Percentiles rank a stretch among this genome's conserved stretches.
These are phyloP conservation scores for Casuarina glauca DNA, from an alignment of 306 rosid genomes.

Conservation along the genomic window DNA sequence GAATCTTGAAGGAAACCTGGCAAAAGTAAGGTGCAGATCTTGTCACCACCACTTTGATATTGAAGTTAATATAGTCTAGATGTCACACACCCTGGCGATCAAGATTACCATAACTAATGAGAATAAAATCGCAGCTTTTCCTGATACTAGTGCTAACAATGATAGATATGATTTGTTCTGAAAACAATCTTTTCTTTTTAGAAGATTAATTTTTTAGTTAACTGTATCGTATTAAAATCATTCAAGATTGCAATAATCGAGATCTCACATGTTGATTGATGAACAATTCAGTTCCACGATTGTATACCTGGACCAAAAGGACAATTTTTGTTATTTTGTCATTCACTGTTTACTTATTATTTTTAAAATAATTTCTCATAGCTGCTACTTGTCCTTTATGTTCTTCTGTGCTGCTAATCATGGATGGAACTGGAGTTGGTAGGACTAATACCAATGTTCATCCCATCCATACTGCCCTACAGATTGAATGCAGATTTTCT, in stretches of 20 bases:
- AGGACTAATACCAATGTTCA: not conserved
- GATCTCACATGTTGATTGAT: not conserved
- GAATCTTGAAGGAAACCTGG: conserved; percentile 78
- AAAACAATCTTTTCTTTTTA: not conserved
- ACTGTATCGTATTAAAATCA: not conserved
- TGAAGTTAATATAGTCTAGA: not conserved
- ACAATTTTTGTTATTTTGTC: not conserved
- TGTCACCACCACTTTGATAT: conserved; percentile 7
- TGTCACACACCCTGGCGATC: not conserved
- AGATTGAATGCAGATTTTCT: not conserved
- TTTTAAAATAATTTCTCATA: not conserved
- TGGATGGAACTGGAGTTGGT: not conserved
- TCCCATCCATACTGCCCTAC: not conserved
- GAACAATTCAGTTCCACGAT: not conserved
- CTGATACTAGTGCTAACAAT: not conserved
- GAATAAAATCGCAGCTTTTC: not conserved
- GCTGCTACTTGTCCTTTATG: not conserved
- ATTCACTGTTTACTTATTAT: not conserved
- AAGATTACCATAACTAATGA: not conserved
- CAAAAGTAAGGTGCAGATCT: conserved; percentile 74
- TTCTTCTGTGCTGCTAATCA: not conserved
- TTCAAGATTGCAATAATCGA: not conserved
- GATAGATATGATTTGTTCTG: not conserved
- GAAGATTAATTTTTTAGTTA: not conserved
- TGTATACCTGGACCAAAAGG: not conserved